These are phyloP conservation scores for Aspergillus sp. DNA, from an alignment of 2,329 filamentous ascomycete species.

Conservation along the genomic window DNA sequence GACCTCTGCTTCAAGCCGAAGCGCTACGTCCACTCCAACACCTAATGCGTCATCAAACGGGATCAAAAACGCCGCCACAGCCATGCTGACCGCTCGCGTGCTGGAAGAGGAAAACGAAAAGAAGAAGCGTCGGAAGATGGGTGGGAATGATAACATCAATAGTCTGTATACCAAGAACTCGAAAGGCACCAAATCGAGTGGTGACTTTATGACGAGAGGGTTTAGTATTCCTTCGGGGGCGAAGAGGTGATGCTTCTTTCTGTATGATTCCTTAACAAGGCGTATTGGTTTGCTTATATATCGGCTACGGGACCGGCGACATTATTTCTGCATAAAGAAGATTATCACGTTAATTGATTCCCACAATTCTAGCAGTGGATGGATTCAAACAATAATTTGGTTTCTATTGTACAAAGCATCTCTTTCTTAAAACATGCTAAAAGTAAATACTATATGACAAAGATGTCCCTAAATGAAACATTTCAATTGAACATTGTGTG, in stretches of 20 bases:
- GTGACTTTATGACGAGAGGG: slow-evolving; percentile 57
- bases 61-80: slow-evolving; percentile 86
- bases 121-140: slow-evolving; percentile 71
- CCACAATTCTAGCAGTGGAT: too few relatives aligned
- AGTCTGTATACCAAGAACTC: slow-evolving; percentile 48
- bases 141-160: slow-evolving; percentile 56
- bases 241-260: slow-evolving; percentile 25
- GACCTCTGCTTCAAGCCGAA: slow-evolving; percentile 17
- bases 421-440: slow-evolving; percentile 4
- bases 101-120: slow-evolving; percentile 78
- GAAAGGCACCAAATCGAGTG: slow-evolving; percentile 38
- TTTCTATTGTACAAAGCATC: slow-evolving; percentile 18
- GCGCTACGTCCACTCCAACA: slow-evolving; percentile 28
- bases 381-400: too few relatives aligned
- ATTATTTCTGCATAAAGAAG: background rate
- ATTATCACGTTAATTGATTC: background rate
- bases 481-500: background rate
- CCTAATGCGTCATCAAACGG: slow-evolving; percentile 42
- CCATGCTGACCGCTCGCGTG: slow-evolving; percentile 79
- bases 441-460: background rate
- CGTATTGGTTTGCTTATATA: slow-evolving; percentile 3
- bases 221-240: slow-evolving; percentile 47
- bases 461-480: background rate
- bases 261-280: slow-evolving; percentile 1
- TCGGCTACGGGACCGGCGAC: slow-evolving; percentile 7